Evolutionary conservation across 805 yeast genomes (phyloP).

Genomic region (Schizosaccharomyces octosporus): DNA sequence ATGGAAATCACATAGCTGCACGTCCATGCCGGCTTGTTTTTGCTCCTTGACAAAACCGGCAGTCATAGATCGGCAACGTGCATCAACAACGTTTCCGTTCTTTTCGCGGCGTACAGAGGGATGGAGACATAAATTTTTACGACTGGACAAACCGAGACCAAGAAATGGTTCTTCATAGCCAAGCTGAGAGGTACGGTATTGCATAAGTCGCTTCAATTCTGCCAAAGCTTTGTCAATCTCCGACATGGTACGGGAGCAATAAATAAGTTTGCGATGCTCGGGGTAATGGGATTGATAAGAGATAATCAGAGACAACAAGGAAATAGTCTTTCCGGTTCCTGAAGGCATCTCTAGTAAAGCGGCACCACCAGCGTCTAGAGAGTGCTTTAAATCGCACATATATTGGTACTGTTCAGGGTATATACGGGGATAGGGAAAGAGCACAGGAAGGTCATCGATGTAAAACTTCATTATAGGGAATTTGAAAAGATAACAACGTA

Average conservation of each 20-base stretch:
- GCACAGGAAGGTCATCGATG: conserved; percentile 85
- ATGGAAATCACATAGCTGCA: conserved; percentile 60
- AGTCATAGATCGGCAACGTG: conserved; percentile 81
- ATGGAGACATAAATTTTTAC: conserved; percentile 83
- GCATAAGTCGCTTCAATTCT: conserved; percentile 74
- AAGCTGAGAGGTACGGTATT: conserved; percentile 52
- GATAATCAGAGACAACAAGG: conserved; percentile 68
- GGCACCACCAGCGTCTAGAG: conserved; percentile 66
- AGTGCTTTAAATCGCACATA: conserved; percentile 84
- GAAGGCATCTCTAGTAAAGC: conserved; percentile 90
- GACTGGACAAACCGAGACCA: conserved; percentile 78
- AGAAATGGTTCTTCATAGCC: conserved; percentile 78
- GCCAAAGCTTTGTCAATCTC: conserved; percentile 93
- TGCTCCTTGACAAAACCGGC: conserved; percentile 63
- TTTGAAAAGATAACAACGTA: background rate
- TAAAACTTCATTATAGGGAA: background rate
- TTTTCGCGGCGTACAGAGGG: conserved; percentile 70
- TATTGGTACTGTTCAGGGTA: conserved; percentile 92
- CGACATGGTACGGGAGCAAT: conserved; percentile 98
- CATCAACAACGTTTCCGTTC: conserved; percentile 84
- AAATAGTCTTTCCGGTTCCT: conserved; percentile 94
- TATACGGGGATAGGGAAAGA: conserved; percentile 87
- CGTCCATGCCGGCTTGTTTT: conserved; percentile 33
- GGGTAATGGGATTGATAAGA: conserved; percentile 81
- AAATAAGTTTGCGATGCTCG: conserved; percentile 77